phyloP scores from a whole-genome alignment of 129 eudicot species.

The Rutidosis leptorrhynchoides region DNA sequence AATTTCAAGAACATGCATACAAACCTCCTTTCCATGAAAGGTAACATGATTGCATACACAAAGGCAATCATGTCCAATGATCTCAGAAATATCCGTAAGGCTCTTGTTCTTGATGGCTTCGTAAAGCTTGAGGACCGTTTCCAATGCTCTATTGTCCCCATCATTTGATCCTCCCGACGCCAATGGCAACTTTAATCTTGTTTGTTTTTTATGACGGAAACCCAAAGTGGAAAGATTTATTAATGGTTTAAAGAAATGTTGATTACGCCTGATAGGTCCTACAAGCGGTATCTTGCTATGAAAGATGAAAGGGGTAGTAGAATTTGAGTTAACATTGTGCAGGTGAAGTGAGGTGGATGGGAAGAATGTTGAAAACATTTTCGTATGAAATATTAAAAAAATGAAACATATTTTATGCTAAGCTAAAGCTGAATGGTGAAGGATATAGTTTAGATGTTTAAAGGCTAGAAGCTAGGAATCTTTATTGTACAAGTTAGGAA shows the following conservation, averaged over 20 bases:
- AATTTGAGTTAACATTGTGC: background rate
- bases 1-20: background rate
- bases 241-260: background rate
- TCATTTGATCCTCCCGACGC: conserved; percentile 33
- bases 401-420: conserved; percentile 17
- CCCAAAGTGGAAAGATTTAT: background rate
- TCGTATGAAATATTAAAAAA: conserved; percentile 1
- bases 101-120: conserved; percentile 48
- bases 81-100: conserved; percentile 50
- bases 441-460: background rate
- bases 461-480: conserved; percentile 47
- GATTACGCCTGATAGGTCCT: conserved; percentile 11
- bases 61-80: conserved; percentile 69
- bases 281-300: conserved; percentile 11
- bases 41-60: conserved; percentile 54
- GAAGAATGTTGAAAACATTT: conserved; percentile 36
- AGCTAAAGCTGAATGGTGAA: background rate
- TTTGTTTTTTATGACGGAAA: conserved; percentile 5
- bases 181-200: conserved; percentile 7
- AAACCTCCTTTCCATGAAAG: conserved; percentile 60
- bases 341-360: conserved; percentile 16
- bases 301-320: conserved; percentile 9
- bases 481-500: conserved; percentile 36
- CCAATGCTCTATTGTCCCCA: conserved; percentile 45
- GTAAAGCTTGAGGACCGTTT: conserved; percentile 62